Evolutionary conservation across 768 basidiomycete genomes (phyloP), one percentile per base, ranked within the genome.

Genomic region (Coprinopsis cinerea): DNA sequence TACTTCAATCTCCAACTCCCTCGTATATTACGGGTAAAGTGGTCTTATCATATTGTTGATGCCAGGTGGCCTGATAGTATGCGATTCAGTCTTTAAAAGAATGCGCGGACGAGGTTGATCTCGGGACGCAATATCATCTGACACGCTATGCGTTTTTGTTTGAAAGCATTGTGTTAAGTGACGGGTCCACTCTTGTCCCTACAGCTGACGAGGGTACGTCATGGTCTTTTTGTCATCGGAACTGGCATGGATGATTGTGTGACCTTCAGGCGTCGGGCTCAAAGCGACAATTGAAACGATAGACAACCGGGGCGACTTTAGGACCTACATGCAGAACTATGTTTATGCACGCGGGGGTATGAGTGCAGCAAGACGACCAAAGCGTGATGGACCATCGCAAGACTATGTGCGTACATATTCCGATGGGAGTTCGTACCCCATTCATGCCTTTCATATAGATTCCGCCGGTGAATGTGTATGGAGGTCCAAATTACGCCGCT

Each of bases 1-100:
- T 98, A 97, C 65, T 99, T 96, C 68, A 95, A 97, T 64, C 88
- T 95, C 61, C 95, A 97, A 60, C 70, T 97, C 34, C 96, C 96
- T 48, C 85, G 92, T 56, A 89, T 97, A 50, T 67, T 99, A 32
- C 79, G 96, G 45, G 93, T 94, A n/a, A n/a, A n/a, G n/a, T n/a
- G n/a, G n/a, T n/a, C n/a, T n/a, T n/a, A n/a, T n/a, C n/a, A n/a
- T n/a, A n/a, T n/a, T n/a, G n/a, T n/a, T n/a, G n/a, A n/a, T n/a
- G n/a, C n/a, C n/a, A n/a, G n/a, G n/a, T n/a, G n/a, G n/a, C n/a
- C n/a, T n/a, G n/a, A n/a, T n/a, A n/a, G n/a, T n/a, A n/a, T n/a
- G n/a, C n/a, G n/a, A n/a, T 41, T 18, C 55, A 92, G 91, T 79
- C 88, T 18, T 72, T 99, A 51, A 98, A 98, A 64, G 93, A 97